Percentiles rank a stretch among this genome's conserved stretches.
Evolutionary conservation across 345 rosid genomes (phyloP).

Genomic region (Rhodamnia rubescens): DNA sequence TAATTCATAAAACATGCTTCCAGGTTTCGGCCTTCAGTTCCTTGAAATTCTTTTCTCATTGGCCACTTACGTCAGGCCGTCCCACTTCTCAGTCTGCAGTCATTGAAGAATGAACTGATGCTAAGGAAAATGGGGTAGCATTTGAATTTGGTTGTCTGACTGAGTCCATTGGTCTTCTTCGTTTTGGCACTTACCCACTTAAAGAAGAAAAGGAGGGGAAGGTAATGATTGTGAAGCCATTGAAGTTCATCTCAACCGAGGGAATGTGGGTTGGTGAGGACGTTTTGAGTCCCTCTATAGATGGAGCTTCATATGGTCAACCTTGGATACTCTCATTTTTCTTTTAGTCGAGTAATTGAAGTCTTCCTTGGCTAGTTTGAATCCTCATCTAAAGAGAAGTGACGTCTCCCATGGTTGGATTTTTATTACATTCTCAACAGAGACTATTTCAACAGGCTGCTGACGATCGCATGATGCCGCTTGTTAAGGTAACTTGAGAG

Average conservation of each 20-base stretch:
- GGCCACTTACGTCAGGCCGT: background rate
- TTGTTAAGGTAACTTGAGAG: background rate
- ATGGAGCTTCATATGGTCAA: background rate
- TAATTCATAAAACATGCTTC: background rate
- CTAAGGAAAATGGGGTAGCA: background rate
- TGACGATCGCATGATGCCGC: background rate
- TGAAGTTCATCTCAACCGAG: background rate
- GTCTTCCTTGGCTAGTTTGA: background rate
- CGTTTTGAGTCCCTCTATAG: background rate
- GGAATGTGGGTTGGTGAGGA: background rate
- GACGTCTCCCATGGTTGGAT: background rate
- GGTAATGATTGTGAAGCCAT: background rate
- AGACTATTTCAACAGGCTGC: background rate
- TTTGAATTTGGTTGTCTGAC: background rate
- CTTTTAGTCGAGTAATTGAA: background rate
- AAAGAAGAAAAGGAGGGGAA: background rate
- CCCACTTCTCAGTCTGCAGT: background rate
- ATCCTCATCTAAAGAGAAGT: background rate
- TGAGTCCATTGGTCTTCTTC: background rate
- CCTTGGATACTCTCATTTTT: background rate
- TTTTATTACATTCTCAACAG: background rate
- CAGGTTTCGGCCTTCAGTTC: background rate
- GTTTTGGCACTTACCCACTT: background rate
- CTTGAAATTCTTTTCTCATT: background rate
- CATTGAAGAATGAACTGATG: background rate